These are phyloP conservation scores for Tetragonia tetragonoides DNA, from an alignment of 148 eudicot genomes.

Conservation along the genomic window DNA sequence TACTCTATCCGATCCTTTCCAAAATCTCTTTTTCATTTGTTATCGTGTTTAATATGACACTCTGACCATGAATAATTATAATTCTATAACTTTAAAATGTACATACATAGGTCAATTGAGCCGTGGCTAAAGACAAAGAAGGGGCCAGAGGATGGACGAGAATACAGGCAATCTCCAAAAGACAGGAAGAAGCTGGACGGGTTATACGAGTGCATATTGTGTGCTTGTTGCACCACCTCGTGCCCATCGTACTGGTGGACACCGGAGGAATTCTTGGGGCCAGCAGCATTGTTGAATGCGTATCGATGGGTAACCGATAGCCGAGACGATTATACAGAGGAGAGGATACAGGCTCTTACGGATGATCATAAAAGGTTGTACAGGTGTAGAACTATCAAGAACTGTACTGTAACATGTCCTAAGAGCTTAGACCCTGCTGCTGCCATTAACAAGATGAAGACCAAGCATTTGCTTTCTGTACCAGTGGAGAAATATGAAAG, in stretches of 20 bases:
- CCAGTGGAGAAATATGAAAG: conserved; percentile 30
- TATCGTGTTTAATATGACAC: too few relatives aligned
- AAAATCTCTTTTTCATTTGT: too few relatives aligned
- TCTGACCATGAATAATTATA: too few relatives aligned
- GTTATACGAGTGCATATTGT: conserved; percentile 70
- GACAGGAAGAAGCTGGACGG: conserved; percentile 76
- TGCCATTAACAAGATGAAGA: conserved; percentile 68
- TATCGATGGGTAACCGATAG: conserved; percentile 74
- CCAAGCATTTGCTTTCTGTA: conserved; percentile 33
- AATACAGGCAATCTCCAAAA: conserved; percentile 52
- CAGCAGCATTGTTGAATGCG: conserved; percentile 69
- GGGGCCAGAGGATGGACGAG: conserved; percentile 49
- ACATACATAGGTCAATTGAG: conserved; percentile 57
- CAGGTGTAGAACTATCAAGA: conserved; percentile 58
- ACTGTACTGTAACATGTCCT: conserved; percentile 68
- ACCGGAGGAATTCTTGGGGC: conserved; percentile 73
- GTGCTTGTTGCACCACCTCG: conserved; percentile 76
- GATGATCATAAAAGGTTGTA: conserved; percentile 43
- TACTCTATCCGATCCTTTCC: too few relatives aligned
- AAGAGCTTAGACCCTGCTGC: conserved; percentile 65
- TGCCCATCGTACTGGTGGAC: conserved; percentile 96
- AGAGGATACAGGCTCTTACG: conserved; percentile 57
- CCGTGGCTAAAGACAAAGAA: conserved; percentile 81
- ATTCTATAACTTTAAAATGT: too few relatives aligned
- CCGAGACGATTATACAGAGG: conserved; percentile 66